Evolutionary conservation across 2,329 filamentous ascomycete species (phyloP).

Genomic region (Trichoderma hamatum): DNA sequence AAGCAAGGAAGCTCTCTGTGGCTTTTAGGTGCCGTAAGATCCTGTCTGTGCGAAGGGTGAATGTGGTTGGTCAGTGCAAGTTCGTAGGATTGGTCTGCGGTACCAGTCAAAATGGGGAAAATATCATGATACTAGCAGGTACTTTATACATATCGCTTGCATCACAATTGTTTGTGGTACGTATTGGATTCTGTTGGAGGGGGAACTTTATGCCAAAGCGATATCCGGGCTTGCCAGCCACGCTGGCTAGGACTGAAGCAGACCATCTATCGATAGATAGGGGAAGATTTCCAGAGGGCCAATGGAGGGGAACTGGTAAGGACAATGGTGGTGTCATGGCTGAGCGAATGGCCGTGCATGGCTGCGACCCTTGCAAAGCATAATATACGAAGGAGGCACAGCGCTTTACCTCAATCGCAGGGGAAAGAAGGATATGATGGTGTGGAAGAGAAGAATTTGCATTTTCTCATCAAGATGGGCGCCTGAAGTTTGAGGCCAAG

Average conservation of each 20-base stretch:
- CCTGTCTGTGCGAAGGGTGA: not conserved
- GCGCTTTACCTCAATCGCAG: not conserved
- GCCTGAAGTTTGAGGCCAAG: not conserved
- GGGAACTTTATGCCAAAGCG: not conserved
- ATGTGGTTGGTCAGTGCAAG: constrained; percentile 15
- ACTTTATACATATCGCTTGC: constrained; percentile 2
- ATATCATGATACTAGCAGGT: constrained; percentile 3
- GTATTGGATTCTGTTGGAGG: not conserved
- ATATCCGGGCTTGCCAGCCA: not conserved
- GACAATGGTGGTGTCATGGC: not conserved
- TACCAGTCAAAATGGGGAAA: constrained; percentile 3
- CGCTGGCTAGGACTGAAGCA: not conserved
- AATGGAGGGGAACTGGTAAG: not conserved
- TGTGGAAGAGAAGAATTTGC: not conserved
- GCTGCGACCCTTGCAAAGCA: not conserved
- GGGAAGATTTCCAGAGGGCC: not conserved
- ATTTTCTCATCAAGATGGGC: not conserved
- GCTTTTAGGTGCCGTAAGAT: not conserved
- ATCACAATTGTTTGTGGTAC: not conserved
- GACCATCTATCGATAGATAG: not conserved
- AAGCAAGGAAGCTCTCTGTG: constrained; percentile 6
- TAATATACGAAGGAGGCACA: not conserved
- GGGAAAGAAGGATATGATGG: not conserved
- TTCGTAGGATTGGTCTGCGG: constrained; percentile 8
- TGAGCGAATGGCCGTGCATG: not conserved